A percentile compares a stretch with the other conserved stretches of the same genome.
phyloP scores from a whole-genome alignment of 2,329 filamentous ascomycete genomes.

The Lomentospora prolificans region DNA sequence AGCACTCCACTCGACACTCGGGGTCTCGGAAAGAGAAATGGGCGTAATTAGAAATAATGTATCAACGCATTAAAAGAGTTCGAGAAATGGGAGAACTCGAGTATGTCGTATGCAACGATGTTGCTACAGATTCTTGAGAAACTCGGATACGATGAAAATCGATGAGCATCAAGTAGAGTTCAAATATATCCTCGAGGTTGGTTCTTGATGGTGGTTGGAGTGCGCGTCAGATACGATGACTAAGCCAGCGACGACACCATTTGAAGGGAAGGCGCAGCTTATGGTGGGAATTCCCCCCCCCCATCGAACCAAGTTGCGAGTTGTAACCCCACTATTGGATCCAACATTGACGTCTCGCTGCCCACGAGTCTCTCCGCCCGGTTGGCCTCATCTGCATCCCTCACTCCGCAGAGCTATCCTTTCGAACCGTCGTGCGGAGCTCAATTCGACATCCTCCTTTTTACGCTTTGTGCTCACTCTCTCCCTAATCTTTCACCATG shows the following conservation, averaged over 20 bases:
- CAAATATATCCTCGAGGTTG: too few relatives aligned
- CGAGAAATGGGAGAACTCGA: too few relatives aligned
- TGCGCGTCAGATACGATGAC: too few relatives aligned
- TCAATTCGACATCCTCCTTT: background rate
- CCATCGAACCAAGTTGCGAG: background rate
- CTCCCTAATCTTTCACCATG: background rate
- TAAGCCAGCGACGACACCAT: too few relatives aligned
- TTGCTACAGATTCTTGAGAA: too few relatives aligned
- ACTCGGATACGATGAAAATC: too few relatives aligned
- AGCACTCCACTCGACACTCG: background rate
- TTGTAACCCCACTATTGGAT: background rate
- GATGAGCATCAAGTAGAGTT: too few relatives aligned
- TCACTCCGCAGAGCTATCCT: background rate
- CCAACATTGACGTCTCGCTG: background rate
- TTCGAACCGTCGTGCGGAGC: background rate
- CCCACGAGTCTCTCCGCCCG: background rate
- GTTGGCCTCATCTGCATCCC: background rate
- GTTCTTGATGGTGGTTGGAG: too few relatives aligned
- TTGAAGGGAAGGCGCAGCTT: too few relatives aligned
- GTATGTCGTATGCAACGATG: too few relatives aligned
- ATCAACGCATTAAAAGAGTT: background rate
- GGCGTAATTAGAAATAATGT: background rate
- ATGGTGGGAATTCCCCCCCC: too few relatives aligned
- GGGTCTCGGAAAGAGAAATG: background rate
- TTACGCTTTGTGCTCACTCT: background rate